These are phyloP conservation scores for Actinidia polygama DNA, from an alignment of 179 eudicot species.

Conservation along the genomic window DNA sequence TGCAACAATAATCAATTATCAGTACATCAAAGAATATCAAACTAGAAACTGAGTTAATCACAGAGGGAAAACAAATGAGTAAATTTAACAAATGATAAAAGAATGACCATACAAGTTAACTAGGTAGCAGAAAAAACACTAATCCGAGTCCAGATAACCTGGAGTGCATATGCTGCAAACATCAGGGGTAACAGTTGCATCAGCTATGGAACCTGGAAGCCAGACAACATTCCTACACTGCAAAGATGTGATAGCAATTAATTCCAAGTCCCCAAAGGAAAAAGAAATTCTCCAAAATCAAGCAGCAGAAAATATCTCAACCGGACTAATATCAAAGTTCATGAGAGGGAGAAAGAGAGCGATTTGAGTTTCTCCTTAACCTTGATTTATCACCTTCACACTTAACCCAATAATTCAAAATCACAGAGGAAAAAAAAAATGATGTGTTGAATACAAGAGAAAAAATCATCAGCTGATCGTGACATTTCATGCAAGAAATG, in stretches of 20 bases:
- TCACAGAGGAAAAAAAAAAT: background rate
- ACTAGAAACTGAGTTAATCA: background rate
- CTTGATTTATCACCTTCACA: background rate
- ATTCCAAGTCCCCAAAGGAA: background rate
- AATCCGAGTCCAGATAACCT: conserved; percentile 46
- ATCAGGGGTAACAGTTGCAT: conserved; percentile 77
- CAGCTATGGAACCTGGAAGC: conserved; percentile 92
- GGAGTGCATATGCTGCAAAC: conserved; percentile 77
- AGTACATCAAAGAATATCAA: background rate
- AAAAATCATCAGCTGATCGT: background rate
- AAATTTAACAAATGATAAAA: no score
- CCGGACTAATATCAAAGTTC: background rate
- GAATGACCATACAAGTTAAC: background rate
- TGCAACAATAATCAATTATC: conserved; percentile 9
- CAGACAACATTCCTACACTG: conserved; percentile 95
- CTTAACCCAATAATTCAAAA: background rate
- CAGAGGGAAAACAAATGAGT: conserved; percentile 2
- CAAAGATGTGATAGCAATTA: conserved; percentile 21
- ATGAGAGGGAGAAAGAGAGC: background rate
- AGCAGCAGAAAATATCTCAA: background rate
- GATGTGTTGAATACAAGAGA: background rate
- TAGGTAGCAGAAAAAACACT: background rate
- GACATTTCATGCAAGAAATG: background rate
- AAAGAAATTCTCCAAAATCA: conserved; percentile 1
- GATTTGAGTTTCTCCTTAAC: background rate